Conservation (phyloP, 2,329 filamentous ascomycete genomes). For the Fusarium albosuccineum region DNA sequence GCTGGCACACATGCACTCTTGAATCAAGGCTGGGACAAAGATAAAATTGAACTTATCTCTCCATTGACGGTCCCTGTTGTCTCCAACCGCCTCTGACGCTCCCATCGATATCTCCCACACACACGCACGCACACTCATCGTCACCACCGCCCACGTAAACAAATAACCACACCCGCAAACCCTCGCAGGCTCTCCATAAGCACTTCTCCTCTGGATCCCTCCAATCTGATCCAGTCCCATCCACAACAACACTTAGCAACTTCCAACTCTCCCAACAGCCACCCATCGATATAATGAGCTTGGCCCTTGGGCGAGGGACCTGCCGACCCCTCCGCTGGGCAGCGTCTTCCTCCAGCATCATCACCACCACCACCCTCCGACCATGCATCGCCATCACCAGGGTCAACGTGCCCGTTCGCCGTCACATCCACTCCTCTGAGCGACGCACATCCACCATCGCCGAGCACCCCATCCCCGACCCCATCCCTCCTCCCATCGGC, state of each 20-base stretch:
- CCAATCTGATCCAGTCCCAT: conserved; percentile 33
- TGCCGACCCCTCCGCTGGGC: conserved; percentile 44
- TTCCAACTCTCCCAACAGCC: conserved; percentile 3
- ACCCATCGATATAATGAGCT: conserved; percentile 43
- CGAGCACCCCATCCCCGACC: conserved; percentile 50
- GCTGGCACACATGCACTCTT: conserved; percentile 2
- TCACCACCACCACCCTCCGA: conserved; percentile 34
- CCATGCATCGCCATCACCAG: conserved; percentile 39
- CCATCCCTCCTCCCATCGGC: conserved; percentile 45
- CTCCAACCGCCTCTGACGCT: conserved; percentile 1
- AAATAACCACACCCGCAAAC: conserved; percentile 11
- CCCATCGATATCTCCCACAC: not conserved
- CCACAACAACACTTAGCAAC: conserved; percentile 18
- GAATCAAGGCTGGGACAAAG: conserved; percentile 7
- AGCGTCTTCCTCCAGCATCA: conserved; percentile 33
- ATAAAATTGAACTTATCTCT: conserved; percentile 38
- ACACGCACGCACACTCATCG: not conserved
- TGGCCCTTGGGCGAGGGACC: conserved; percentile 45
- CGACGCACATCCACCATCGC: conserved; percentile 52
- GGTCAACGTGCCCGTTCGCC: conserved; percentile 38
- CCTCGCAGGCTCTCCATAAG: not conserved
- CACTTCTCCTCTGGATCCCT: conserved; percentile 30
- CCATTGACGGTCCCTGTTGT: conserved; percentile 25
- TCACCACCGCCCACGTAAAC: conserved; percentile 24
- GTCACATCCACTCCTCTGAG: conserved; percentile 54